Evolutionary conservation across 2,329 filamentous ascomycete species (phyloP), one percentile per base, ranked within the genome.

Genomic region (Boeremia exigua): DNA sequence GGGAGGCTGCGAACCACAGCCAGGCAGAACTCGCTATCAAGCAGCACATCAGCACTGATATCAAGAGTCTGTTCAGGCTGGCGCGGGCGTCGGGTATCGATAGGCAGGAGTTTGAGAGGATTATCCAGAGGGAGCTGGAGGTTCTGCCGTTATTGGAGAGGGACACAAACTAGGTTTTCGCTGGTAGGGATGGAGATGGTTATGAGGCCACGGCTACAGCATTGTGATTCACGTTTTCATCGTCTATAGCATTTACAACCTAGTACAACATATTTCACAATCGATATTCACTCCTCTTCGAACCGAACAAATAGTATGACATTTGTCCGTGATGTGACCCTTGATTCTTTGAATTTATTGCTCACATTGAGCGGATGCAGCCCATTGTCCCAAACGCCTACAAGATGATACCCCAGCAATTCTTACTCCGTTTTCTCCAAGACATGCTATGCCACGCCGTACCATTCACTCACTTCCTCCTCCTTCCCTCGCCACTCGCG

Each of bases 41-140:
- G 74, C 88, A 92, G 75, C 90, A 94, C 75, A 86, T 95, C 39
- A 88, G 87, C 32, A 87, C 88, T 8, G 90, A 87, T 68, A 84
- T 95, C 52, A 89, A 91, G 79, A 92, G 88, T 73, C 75, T 95
- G 61, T 94, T 86, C 73, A 77, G 89, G 61, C 76, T 95, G 59
- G 87, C 90, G 23, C 84, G 83, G 37, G 83, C 87, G 1, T 86
- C 86, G 19, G 90, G 90, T 0, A 92, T 95, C 63, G 86, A 89
- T 46, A 80, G 87, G 39, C 84, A 85, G 30, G 90, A 94, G 71
- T 95, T 94, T 75, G 87, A 90, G 73, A 80, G 84, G 47, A 80
- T 93, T 57, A 84, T 94, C 11, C 83, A 82, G 73, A 86, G 84
- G 19, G 91, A 94, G 76, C 75, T 94, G 54, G 88, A 91, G 53